A percentile compares a stretch with the other conserved stretches of the same genome.
phyloP scores from a whole-genome alignment of 305 asterid species.

The Lippia alba region DNA sequence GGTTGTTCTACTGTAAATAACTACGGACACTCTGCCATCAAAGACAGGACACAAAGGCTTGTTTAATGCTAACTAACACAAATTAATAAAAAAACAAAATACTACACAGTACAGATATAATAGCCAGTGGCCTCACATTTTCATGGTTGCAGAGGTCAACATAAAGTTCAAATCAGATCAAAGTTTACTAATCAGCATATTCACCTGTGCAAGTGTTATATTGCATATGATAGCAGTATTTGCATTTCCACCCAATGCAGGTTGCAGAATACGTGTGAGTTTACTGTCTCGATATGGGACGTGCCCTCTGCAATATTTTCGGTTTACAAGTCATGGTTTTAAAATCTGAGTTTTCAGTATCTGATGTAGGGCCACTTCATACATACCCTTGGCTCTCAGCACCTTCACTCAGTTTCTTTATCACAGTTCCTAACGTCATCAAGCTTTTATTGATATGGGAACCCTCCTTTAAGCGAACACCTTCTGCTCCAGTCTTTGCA shows the following conservation, averaged over 20 bases:
- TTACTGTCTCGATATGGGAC: constrained; percentile 99
- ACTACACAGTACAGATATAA: no score
- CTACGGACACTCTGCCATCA: not conserved
- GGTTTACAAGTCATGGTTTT: constrained; percentile 28
- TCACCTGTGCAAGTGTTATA: constrained; percentile 97
- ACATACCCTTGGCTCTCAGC: constrained; percentile 98
- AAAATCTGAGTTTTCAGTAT: constrained; percentile 13
- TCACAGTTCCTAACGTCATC: constrained; percentile 94
- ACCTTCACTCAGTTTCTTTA: constrained; percentile 96
- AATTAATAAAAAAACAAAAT: no score
- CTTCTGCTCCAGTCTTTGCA: constrained; percentile 99
- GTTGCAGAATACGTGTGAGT: constrained; percentile 94
- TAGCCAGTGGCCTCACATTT: constrained; percentile 14
- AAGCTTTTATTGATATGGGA: constrained; percentile 97
- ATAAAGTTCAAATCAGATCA: constrained; percentile 4
- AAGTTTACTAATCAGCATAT: constrained; percentile 18
- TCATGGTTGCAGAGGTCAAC: constrained; percentile 27
- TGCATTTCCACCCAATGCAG: constrained; percentile 97
- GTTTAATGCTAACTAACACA: not conserved
- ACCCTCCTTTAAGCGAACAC: constrained; percentile 97
- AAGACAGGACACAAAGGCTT: constrained; percentile 6
- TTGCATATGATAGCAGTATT: constrained; percentile 98
- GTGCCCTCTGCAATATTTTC: constrained; percentile 78
- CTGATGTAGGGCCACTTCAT: constrained; percentile 26
- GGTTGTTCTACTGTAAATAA: not conserved